Evolutionary conservation across 2,329 filamentous ascomycete genomes (phyloP).

Genomic region (Dothistroma pini): DNA sequence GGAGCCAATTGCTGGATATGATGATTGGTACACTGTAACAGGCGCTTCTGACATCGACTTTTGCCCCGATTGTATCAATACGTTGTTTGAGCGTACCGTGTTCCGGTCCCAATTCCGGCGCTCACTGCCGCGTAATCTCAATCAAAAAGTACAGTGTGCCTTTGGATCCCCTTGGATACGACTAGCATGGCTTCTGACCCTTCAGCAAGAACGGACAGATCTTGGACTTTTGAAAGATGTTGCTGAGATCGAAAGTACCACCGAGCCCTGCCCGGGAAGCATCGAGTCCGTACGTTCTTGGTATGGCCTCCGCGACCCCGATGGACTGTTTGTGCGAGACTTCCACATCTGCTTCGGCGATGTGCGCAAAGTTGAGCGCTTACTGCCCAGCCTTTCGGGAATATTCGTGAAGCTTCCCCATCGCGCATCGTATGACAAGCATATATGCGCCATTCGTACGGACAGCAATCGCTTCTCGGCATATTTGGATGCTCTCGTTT

Average conservation of each 20-base stretch:
- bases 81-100: conserved; percentile 63
- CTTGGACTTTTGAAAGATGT: conserved; percentile 67
- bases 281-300: conserved; percentile 60
- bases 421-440: conserved; percentile 47
- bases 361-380: conserved; percentile 63
- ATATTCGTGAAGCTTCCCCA: conserved; percentile 55
- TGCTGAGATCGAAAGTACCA: conserved; percentile 57
- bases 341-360: conserved; percentile 77
- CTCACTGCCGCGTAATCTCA: conserved; percentile 55
- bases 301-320: conserved; percentile 70
- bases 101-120: conserved; percentile 66
- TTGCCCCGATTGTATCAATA: conserved; percentile 74
- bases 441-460: conserved; percentile 68
- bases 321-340: conserved; percentile 62
- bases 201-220: conserved; percentile 65
- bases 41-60: conserved; percentile 70
- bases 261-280: conserved; percentile 57
- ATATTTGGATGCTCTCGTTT: conserved; percentile 56
- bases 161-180: conserved; percentile 81
- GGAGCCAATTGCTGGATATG: conserved; percentile 57
- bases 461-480: conserved; percentile 54
- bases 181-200: conserved; percentile 75
- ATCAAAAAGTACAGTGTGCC: conserved; percentile 65
- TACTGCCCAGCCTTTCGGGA: conserved; percentile 69
- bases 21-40: conserved; percentile 78